Percentiles rank a stretch among this genome's conserved stretches.
phyloP scores from a whole-genome alignment of 345 rosid genomes.

The Brassica nigra region DNA sequence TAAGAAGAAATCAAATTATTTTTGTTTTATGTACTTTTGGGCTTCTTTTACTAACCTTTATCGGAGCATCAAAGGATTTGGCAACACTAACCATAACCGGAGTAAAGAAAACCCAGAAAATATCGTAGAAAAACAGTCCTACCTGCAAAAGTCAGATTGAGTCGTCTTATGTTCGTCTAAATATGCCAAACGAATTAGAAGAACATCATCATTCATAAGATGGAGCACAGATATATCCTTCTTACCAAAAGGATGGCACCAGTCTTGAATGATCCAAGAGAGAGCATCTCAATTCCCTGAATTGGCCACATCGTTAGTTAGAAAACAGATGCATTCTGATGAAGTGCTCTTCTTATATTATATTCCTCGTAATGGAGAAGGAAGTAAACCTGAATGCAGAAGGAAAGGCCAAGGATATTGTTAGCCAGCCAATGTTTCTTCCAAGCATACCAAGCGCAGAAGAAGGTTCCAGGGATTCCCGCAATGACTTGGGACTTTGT shows the following conservation, averaged over 20 bases:
- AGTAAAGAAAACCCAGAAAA: constrained; percentile 99
- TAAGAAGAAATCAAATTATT: neutral
- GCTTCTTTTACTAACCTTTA: constrained; percentile 66
- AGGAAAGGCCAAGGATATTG: constrained; percentile 89
- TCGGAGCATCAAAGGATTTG: constrained; percentile 98
- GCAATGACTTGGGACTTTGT: constrained; percentile 91
- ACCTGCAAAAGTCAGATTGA: constrained; percentile 51
- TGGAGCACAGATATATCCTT: constrained; percentile 4
- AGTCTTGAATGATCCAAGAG: constrained; percentile 95
- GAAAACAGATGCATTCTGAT: neutral
- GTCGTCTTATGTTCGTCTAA: neutral
- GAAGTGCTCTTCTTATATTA: neutral
- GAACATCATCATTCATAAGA: constrained; percentile 2
- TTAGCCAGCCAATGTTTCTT: constrained; percentile 99
- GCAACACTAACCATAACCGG: constrained; percentile 99
- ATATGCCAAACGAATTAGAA: constrained; percentile 2
- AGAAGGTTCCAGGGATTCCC: constrained; percentile 93
- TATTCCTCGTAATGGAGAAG: neutral
- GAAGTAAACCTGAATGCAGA: constrained; percentile 93
- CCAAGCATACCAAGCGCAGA: constrained; percentile 96
- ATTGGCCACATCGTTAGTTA: neutral
- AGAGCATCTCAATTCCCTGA: constrained; percentile 99
- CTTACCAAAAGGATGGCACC: constrained; percentile 96
- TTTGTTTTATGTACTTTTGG: neutral
- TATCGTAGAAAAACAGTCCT: constrained; percentile 94